Percentiles rank a stretch among this genome's conserved stretches.
Evolutionary conservation across 2,329 filamentous ascomycete genomes (phyloP).

Genomic region (Rosellinia necatrix): DNA sequence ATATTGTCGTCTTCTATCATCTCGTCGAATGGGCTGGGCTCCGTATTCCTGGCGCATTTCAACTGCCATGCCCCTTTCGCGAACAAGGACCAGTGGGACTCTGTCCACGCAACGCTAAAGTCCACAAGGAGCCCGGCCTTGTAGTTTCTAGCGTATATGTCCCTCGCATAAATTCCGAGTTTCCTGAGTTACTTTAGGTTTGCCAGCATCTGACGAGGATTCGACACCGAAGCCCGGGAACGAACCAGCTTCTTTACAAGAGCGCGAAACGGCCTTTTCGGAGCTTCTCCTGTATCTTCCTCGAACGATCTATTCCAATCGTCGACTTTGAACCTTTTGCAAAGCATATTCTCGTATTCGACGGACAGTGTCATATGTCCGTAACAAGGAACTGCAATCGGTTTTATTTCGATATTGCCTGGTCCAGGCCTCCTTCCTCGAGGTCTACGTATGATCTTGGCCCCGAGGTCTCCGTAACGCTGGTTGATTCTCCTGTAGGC

Average conservation of each 20-base stretch:
- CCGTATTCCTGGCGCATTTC: not conserved
- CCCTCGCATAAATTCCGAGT: not conserved
- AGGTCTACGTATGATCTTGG: not conserved
- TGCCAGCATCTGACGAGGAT: constrained; percentile 8
- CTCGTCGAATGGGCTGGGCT: not conserved
- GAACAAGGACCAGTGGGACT: not conserved
- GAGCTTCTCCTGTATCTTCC: not conserved
- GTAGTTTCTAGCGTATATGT: constrained; percentile 15
- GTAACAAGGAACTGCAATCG: constrained; percentile 11
- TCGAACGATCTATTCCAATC: not conserved
- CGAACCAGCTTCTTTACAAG: constrained; percentile 7
- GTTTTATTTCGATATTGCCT: not conserved
- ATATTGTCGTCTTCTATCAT: not conserved
- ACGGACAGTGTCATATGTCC: not conserved
- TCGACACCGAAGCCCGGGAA: not conserved
- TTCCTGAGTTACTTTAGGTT: constrained; percentile 7
- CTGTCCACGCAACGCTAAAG: constrained; percentile 11
- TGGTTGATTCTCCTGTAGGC: constrained; percentile 6
- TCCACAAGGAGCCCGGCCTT: constrained; percentile 7
- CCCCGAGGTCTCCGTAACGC: not conserved
- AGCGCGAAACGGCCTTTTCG: constrained; percentile 5
- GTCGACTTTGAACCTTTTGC: not conserved
- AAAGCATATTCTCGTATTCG: not conserved
- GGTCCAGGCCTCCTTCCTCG: not conserved
- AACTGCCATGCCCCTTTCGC: not conserved